Percentiles rank a stretch among this genome's conserved stretches.
Evolutionary conservation across 306 rosid genomes (phyloP).

Genomic region (Medicago arabica): DNA sequence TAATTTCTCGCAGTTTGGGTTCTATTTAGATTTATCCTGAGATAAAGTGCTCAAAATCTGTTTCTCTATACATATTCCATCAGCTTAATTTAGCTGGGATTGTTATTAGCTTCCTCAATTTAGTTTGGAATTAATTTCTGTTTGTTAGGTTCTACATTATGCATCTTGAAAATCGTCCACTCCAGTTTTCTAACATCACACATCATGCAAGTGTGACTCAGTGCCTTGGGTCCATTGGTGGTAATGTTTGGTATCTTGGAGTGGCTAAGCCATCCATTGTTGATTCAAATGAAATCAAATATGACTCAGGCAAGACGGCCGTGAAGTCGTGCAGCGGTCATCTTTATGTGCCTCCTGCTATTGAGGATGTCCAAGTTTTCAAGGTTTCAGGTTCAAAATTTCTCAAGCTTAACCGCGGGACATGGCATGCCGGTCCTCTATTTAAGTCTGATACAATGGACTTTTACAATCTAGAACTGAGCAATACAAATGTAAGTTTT

Average conservation of each 20-base stretch:
- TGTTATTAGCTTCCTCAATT: no score
- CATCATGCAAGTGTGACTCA: constrained; percentile 92
- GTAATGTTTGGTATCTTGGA: constrained; percentile 84
- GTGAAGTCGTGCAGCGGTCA: constrained; percentile 62
- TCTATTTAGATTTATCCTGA: background rate
- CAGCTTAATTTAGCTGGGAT: no score
- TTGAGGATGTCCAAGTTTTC: constrained; percentile 67
- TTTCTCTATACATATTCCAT: constrained; percentile 11
- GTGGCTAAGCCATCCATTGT: constrained; percentile 80
- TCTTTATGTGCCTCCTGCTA: constrained; percentile 65
- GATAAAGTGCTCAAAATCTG: background rate
- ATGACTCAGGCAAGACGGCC: constrained; percentile 13
- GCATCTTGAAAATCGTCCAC: constrained; percentile 63
- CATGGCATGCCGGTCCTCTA: constrained; percentile 98
- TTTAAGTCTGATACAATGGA: constrained; percentile 62
- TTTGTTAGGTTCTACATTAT: constrained; percentile 71
- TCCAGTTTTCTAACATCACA: constrained; percentile 63
- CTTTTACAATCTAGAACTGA: constrained; percentile 78
- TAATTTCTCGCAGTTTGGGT: background rate
- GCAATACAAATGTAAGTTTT: constrained; percentile 68
- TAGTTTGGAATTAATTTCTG: background rate
- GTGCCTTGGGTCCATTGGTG: constrained; percentile 85
- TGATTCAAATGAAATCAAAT: constrained; percentile 44
- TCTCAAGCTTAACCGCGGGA: constrained; percentile 79
- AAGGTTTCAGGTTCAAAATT: constrained; percentile 75